Evolutionary conservation across 352 stramenopile species (phyloP).

Genomic region (Peronosclerospora sorghi): DNA sequence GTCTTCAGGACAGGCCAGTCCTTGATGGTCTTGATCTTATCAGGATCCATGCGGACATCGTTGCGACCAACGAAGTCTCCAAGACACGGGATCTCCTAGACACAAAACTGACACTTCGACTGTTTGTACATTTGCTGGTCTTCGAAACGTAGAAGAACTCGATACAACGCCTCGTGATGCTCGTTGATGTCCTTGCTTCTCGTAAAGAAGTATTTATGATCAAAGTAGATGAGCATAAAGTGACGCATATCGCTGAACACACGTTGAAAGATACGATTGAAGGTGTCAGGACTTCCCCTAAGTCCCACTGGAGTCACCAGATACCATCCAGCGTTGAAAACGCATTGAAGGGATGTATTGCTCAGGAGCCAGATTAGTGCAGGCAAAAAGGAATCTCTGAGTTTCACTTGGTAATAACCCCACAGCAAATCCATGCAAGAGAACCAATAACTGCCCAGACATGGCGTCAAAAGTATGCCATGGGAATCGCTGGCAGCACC

Average conservation of each 20-base stretch:
- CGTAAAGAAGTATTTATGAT: constrained; percentile 2
- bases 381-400: too few relatives aligned
- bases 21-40: constrained; percentile 2
- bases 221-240: constrained; percentile 2
- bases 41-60: constrained; percentile 1
- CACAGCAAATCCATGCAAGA: constrained; percentile 1
- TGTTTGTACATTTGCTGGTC: neutral
- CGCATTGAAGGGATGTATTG: constrained; percentile 2
- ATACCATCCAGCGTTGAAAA: neutral
- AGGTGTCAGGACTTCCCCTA: neutral
- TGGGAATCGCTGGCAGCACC: neutral
- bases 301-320: constrained; percentile 1
- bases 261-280: neutral
- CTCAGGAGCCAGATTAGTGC: too few relatives aligned
- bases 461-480: neutral
- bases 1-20: neutral
- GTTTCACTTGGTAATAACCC: neutral
- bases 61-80: constrained; percentile 4
- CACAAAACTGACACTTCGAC: constrained; percentile 1
- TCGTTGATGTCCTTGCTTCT: neutral
- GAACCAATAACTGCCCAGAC: neutral
- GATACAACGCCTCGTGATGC: neutral
- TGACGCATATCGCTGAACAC: constrained; percentile 1
- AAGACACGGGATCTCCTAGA: neutral
- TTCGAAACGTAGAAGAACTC: neutral